Base-by-base conservation (phyloP, 2,329 filamentous ascomycete species). In the Akanthomyces lecanii region DNA sequence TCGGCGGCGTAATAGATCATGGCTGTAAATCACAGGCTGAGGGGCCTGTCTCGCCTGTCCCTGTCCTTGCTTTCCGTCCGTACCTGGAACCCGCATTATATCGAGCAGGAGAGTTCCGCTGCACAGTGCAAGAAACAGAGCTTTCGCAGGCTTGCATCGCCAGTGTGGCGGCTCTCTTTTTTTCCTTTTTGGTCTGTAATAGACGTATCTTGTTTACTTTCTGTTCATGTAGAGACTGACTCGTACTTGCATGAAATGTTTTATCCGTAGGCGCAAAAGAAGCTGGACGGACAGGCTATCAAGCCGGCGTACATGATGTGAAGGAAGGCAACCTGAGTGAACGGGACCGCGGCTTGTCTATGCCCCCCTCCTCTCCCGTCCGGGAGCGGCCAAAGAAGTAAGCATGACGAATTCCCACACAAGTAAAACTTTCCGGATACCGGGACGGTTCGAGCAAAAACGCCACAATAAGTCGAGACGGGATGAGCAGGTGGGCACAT, bases 371-470 rank as follows among this genome's bases (percentile, higher is more conserved):
- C 25, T 12, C 12, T 25, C 2, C 47, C 47, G 23, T 48, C 23
- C 10, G 33, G 7, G 8, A 8, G 33, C 33, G 45, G 18, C 28
- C n/a, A 18, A 33, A 38, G 18, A 53, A 53, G 50, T 53, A 53
- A 53, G 28, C 47, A 60, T 61, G 57, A 44, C 57, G 48, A 36
- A 58, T 45, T 25, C 23, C 12, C 25, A 53, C 12, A 53, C 50
- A 25, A 14, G 8, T 38, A 8, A 52, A 51, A 21, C 10, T 14
- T 42, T 5, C 40, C 53, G 40, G 28, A 5, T 23, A 8, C 44
- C 23, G 21, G 52, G 44, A 56, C 38, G n/a, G 38, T 45, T 45
- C 18, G 53, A 33, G 38, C 53, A 14, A 38, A 12, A 44, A 53
- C 36, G 57, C 58, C 48, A 36, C 48, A 33, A 6, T n/a, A 45